Conservation (phyloP, 345 rosid genomes). For the Sonneratia caseolaris region DNA sequence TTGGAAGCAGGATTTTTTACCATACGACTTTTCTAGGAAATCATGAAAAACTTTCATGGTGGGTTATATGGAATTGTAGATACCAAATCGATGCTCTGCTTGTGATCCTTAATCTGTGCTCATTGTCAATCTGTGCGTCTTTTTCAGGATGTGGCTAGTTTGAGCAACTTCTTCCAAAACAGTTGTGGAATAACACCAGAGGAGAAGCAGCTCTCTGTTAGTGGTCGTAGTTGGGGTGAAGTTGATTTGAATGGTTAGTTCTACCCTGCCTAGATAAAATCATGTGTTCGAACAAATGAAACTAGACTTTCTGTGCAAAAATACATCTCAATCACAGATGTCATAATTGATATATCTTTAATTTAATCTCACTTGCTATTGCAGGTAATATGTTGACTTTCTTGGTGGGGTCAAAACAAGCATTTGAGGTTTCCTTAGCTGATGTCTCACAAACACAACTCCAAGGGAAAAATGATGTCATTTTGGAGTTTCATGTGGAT, state of each 20-base stretch:
- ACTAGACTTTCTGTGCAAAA: background rate
- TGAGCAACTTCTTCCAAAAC: slow-evolving; percentile 69
- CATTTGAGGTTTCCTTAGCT: slow-evolving; percentile 69
- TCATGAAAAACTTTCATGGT: background rate
- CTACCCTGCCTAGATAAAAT: background rate
- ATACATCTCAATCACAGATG: background rate
- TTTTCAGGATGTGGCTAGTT: slow-evolving; percentile 59
- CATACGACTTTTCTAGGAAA: background rate
- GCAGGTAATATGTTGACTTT: slow-evolving; percentile 83
- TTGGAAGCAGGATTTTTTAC: background rate
- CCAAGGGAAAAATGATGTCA: slow-evolving; percentile 56
- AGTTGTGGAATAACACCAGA: slow-evolving; percentile 62
- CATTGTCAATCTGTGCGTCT: background rate
- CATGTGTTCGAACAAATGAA: background rate
- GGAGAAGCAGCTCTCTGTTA: slow-evolving; percentile 84
- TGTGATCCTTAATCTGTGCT: background rate
- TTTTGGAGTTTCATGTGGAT: slow-evolving; percentile 94
- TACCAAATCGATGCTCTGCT: background rate
- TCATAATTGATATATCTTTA: background rate
- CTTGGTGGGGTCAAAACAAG: slow-evolving; percentile 75
- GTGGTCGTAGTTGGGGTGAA: slow-evolving; percentile 97
- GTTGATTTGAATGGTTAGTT: slow-evolving; percentile 77
- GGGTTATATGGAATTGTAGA: background rate
- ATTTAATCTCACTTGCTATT: slow-evolving; percentile 7
- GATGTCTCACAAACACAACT: too few relatives aligned